Percentiles rank a stretch among this genome's conserved stretches.
phyloP scores from a whole-genome alignment of 2,329 filamentous ascomycete species.

The Didymella keratinophila region DNA sequence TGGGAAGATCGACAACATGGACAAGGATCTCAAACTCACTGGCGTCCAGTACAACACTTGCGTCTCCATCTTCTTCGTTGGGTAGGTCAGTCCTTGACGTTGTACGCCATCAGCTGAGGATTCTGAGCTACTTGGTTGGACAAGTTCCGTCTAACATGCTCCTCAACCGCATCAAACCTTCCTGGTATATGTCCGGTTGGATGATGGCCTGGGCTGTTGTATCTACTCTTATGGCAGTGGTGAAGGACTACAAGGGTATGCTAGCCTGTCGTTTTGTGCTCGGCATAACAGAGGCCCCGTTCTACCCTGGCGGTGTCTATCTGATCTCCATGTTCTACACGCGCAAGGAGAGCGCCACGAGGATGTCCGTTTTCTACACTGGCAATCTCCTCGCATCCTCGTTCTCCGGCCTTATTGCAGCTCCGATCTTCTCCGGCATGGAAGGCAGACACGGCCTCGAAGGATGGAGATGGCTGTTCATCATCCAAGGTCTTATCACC shows the following conservation, averaged over 20 bases:
- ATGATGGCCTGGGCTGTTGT: conserved; percentile 48
- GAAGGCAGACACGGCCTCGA: conserved; percentile 51
- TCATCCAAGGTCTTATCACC: conserved; percentile 52
- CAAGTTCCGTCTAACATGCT: conserved; percentile 55
- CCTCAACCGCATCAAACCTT: conserved; percentile 44
- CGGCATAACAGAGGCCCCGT: conserved; percentile 41
- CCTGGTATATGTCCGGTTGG: conserved; percentile 43
- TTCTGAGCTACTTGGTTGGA: conserved; percentile 37
- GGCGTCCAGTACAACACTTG: conserved; percentile 67
- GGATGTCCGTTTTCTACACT: conserved; percentile 48
- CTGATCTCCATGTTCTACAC: conserved; percentile 50
- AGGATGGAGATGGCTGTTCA: conserved; percentile 56
- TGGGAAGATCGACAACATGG: conserved; percentile 68
- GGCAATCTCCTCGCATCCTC: conserved; percentile 51
- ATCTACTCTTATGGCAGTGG: conserved; percentile 38
- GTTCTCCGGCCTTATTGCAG: conserved; percentile 54
- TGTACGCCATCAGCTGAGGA: conserved; percentile 24
- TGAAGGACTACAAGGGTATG: conserved; percentile 44
- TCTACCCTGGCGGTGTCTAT: conserved; percentile 46
- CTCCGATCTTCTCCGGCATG: conserved; percentile 45
- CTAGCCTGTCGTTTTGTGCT: conserved; percentile 37
- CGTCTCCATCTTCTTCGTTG: conserved; percentile 66
- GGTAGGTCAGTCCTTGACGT: conserved; percentile 35
- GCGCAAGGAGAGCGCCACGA: conserved; percentile 44
- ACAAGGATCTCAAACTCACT: conserved; percentile 62